Conservation (phyloP, 2,329 filamentous ascomycete species). For the Akanthomyces uredinophilus region DNA sequence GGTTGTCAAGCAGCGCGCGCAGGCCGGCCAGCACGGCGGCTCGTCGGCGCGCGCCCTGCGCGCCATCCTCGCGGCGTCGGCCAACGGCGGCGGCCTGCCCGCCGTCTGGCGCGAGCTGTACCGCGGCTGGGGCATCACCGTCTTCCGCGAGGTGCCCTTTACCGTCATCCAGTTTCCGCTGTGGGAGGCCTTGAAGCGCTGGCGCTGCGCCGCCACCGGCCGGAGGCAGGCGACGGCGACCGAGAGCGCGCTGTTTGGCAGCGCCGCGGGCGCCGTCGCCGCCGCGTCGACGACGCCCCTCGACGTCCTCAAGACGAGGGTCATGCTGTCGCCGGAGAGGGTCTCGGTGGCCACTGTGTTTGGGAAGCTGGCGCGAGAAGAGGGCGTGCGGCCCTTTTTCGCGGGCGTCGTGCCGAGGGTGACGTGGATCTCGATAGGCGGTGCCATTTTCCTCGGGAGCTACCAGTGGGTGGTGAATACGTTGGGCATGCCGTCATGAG, state of each 20-base stretch:
- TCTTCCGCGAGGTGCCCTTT: constrained; percentile 94
- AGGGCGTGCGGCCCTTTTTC: constrained; percentile 66
- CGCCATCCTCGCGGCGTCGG: constrained; percentile 52
- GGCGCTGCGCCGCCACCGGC: constrained; percentile 45
- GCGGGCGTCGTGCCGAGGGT: constrained; percentile 75
- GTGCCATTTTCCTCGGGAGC: constrained; percentile 88
- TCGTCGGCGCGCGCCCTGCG: constrained; percentile 61
- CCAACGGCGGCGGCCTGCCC: constrained; percentile 37
- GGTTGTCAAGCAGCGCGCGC: constrained; percentile 93
- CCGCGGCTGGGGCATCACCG: constrained; percentile 84
- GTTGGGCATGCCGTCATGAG: constrained; percentile 34
- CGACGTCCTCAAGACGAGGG: constrained; percentile 92
- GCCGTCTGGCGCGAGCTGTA: constrained; percentile 81
- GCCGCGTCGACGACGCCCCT: constrained; percentile 87
- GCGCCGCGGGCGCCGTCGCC: constrained; percentile 75
- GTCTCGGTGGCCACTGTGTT: constrained; percentile 57
- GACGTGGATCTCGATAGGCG: constrained; percentile 91
- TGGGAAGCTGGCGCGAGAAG: constrained; percentile 56
- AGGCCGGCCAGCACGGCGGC: constrained; percentile 76
- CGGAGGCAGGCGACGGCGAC: constrained; percentile 51
- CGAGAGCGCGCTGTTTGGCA: constrained; percentile 83
- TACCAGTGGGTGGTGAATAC: constrained; percentile 86
- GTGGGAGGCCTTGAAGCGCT: constrained; percentile 88
- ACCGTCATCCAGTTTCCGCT: constrained; percentile 96
- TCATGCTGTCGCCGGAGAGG: constrained; percentile 79